A percentile compares a stretch with the other conserved stretches of the same genome.
These are phyloP conservation scores for Penicillium soppii DNA, from an alignment of 495 filamentous ascomycete genomes.

Conservation along the genomic window DNA sequence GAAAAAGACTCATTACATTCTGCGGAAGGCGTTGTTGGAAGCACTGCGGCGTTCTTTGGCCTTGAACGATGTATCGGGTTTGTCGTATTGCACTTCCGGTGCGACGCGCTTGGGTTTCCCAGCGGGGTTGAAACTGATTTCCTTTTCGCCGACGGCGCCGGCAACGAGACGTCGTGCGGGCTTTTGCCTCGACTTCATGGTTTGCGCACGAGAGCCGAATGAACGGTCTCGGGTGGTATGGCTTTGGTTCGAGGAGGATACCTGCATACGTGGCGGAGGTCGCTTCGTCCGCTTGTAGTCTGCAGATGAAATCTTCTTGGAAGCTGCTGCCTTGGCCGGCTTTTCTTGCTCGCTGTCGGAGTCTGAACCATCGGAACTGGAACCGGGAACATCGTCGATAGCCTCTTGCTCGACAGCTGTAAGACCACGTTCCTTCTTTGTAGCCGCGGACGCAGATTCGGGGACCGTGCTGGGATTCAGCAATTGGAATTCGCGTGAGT, in stretches of 20 bases:
- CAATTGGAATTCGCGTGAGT: constrained; percentile 77
- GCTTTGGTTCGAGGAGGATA: constrained; percentile 51
- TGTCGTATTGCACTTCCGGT: constrained; percentile 29
- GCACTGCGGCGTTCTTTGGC: constrained; percentile 52
- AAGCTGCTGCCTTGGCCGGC: constrained; percentile 33
- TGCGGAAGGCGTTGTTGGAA: constrained; percentile 53
- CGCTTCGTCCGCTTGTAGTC: constrained; percentile 46
- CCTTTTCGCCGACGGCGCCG: constrained; percentile 77
- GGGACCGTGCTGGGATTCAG: constrained; percentile 79
- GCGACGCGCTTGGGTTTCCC: constrained; percentile 50
- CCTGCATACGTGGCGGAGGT: constrained; percentile 57
- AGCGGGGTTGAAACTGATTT: constrained; percentile 79
- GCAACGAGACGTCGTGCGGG: constrained; percentile 41
- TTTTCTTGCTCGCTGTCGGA: constrained; percentile 36
- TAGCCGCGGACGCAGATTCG: constrained; percentile 16
- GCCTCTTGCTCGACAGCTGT: constrained; percentile 70
- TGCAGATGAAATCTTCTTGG: constrained; percentile 61
- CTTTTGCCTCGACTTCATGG: constrained; percentile 46
- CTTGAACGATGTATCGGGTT: constrained; percentile 27
- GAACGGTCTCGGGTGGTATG: constrained; percentile 53
- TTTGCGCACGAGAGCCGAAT: constrained; percentile 67
- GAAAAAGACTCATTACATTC: constrained; percentile 36
- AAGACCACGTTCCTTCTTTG: constrained; percentile 50
- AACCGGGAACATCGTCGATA: constrained; percentile 46
- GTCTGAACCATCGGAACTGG: constrained; percentile 46